Percentiles rank a stretch among this genome's conserved stretches.
Evolutionary conservation across 805 yeast species (phyloP).

Genomic region (Debaryomyces maramus): DNA sequence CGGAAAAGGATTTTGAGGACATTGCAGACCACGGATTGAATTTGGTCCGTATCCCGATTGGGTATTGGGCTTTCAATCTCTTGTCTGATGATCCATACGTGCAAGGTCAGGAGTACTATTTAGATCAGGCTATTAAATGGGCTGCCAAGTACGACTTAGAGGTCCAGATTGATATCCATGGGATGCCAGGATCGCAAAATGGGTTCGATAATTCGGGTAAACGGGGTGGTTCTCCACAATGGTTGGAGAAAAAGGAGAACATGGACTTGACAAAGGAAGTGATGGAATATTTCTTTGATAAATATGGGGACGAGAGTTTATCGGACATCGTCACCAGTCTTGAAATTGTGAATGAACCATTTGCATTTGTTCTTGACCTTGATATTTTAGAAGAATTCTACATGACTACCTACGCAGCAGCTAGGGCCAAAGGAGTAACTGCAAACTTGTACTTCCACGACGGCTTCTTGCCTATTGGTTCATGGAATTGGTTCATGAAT

Average conservation of each 20-base stretch:
- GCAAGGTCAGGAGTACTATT: slow-evolving; percentile 63
- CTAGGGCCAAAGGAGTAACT: slow-evolving; percentile 7
- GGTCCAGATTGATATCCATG: slow-evolving; percentile 78
- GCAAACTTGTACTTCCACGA: slow-evolving; percentile 15
- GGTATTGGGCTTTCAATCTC: slow-evolving; percentile 76
- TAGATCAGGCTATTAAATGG: slow-evolving; percentile 71
- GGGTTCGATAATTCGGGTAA: slow-evolving; percentile 84
- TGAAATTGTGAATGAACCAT: slow-evolving; percentile 31
- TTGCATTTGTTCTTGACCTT: slow-evolving; percentile 22
- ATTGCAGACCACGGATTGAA: slow-evolving; percentile 59
- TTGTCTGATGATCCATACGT: slow-evolving; percentile 59
- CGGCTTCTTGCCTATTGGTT: slow-evolving; percentile 17
- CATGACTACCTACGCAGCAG: slow-evolving; percentile 16
- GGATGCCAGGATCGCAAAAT: slow-evolving; percentile 84
- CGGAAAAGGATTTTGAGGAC: slow-evolving; percentile 55
- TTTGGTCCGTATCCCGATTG: slow-evolving; percentile 71
- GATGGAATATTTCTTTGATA: slow-evolving; percentile 15
- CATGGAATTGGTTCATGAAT: slow-evolving; percentile 16
- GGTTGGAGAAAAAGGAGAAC: slow-evolving; percentile 13
- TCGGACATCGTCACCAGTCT: slow-evolving; percentile 19
- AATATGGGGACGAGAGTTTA: slow-evolving; percentile 12
- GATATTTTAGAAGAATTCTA: slow-evolving; percentile 22
- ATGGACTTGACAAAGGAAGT: slow-evolving; percentile 11
- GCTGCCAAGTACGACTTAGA: slow-evolving; percentile 57
- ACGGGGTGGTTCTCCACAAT: slow-evolving; percentile 31